Percentiles rank a stretch among this genome's conserved stretches.
Conservation (phyloP, 306 rosid genomes). For the Lotus japonicus region DNA sequence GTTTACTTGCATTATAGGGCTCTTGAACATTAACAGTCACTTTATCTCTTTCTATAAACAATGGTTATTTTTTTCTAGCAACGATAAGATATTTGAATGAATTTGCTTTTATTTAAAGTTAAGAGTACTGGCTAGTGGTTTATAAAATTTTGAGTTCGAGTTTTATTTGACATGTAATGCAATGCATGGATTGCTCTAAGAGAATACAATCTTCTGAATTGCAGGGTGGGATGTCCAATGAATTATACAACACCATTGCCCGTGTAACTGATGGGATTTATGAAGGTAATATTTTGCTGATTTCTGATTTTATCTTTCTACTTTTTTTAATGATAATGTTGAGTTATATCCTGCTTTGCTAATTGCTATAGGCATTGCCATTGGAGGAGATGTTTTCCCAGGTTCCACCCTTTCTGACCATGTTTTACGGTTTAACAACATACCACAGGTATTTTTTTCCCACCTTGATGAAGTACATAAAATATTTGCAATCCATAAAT, state of each 20-base stretch:
- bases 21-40: not conserved
- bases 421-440: slow-evolving; percentile 94
- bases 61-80: not conserved
- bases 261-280: slow-evolving; percentile 97
- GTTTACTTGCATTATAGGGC: slow-evolving; percentile 3
- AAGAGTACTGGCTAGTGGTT: not conserved
- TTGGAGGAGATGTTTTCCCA: slow-evolving; percentile 99
- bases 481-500: not conserved
- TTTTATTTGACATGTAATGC: not conserved
- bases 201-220: slow-evolving; percentile 21
- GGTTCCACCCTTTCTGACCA: slow-evolving; percentile 99
- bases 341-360: slow-evolving; percentile 27
- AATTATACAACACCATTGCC: slow-evolving; percentile 78
- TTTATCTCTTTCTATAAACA: not conserved
- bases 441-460: slow-evolving; percentile 69
- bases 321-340: not conserved
- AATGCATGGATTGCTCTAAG: slow-evolving; percentile 11
- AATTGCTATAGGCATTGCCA: slow-evolving; percentile 74
- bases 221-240: slow-evolving; percentile 99
- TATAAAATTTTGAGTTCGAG: not conserved
- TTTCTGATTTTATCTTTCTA: slow-evolving; percentile 15
- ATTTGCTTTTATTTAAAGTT: slow-evolving; percentile 10
- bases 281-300: slow-evolving; percentile 58
- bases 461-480: slow-evolving; percentile 16
- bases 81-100: not conserved